Conservation (phyloP, 148 eudicot genomes). For the Dysphania ambrosioides region DNA sequence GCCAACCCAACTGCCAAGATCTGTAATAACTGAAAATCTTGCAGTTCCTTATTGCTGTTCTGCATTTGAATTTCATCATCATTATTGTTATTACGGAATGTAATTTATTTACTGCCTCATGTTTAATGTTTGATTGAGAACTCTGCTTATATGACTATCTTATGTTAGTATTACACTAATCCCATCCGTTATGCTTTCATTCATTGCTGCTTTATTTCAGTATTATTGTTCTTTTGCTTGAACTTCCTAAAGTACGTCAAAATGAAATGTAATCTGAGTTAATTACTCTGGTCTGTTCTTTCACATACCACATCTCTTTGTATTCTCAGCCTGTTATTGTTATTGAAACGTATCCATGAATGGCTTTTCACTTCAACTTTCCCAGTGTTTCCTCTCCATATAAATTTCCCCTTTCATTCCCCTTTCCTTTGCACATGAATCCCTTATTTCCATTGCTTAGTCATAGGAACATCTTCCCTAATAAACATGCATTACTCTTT, state of each 20-base stretch:
- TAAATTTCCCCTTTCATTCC: not conserved
- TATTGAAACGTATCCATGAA: not conserved
- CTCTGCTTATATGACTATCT: not conserved
- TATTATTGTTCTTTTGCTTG: not conserved
- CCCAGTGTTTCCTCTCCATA: not conserved
- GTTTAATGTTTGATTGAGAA: constrained; percentile 20
- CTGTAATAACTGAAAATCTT: constrained; percentile 35
- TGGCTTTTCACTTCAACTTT: not conserved
- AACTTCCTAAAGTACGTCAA: constrained; percentile 4
- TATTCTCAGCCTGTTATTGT: not conserved
- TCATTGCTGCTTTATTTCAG: not conserved
- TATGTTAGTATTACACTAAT: not conserved
- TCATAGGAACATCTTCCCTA: constrained; percentile 4
- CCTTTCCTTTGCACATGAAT: not conserved
- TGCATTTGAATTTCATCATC: not conserved
- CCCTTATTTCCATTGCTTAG: not conserved
- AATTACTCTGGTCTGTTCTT: not conserved
- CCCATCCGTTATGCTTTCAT: not conserved
- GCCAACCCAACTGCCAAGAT: constrained; percentile 54
- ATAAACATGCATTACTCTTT: constrained; percentile 2
- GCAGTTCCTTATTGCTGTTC: not conserved
- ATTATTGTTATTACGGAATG: not conserved
- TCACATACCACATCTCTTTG: constrained; percentile 8
- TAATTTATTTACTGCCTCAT: constrained; percentile 14
- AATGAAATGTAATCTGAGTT: no score